A percentile compares a stretch with the other conserved stretches of the same genome.
phyloP scores from a whole-genome alignment of 768 basidiomycete genomes.

The Suillus brevipes region DNA sequence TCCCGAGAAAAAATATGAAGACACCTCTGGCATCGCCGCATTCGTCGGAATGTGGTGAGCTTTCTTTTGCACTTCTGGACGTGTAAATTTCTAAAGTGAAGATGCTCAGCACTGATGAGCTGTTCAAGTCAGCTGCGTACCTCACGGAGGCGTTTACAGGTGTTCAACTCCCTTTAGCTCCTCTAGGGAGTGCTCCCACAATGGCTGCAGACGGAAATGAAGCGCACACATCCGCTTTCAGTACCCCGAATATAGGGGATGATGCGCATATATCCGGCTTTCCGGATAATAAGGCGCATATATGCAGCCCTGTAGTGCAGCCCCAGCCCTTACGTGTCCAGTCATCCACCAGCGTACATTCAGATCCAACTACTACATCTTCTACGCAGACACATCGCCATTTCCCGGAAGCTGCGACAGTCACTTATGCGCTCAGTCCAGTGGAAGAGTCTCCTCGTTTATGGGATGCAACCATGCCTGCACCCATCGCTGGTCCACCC shows the following conservation, averaged over 20 bases:
- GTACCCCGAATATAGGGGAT: not conserved
- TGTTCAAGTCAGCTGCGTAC: slow-evolving; percentile 74
- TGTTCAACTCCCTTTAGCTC: slow-evolving; percentile 19
- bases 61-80: not conserved
- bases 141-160: slow-evolving; percentile 64
- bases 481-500: not conserved
- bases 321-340: not conserved
- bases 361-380: not conserved
- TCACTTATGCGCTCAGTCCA: not conserved
- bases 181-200: not conserved
- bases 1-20: slow-evolving; percentile 52
- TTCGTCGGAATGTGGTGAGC: slow-evolving; percentile 60
- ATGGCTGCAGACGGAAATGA: not conserved
- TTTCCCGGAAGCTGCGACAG: not conserved
- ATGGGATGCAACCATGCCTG: slow-evolving; percentile 3
- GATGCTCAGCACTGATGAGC: slow-evolving; percentile 62
- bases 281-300: not conserved
- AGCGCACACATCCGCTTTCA: not conserved
- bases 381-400: not conserved
- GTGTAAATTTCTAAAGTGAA: not conserved
- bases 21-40: slow-evolving; percentile 57
- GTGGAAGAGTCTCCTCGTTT: not conserved
- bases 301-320: not conserved
- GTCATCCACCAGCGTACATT: not conserved
- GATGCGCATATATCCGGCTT: not conserved